Conservation (phyloP, 768 basidiomycete genomes). For the Coprinopsis marcescibilis region DNA sequence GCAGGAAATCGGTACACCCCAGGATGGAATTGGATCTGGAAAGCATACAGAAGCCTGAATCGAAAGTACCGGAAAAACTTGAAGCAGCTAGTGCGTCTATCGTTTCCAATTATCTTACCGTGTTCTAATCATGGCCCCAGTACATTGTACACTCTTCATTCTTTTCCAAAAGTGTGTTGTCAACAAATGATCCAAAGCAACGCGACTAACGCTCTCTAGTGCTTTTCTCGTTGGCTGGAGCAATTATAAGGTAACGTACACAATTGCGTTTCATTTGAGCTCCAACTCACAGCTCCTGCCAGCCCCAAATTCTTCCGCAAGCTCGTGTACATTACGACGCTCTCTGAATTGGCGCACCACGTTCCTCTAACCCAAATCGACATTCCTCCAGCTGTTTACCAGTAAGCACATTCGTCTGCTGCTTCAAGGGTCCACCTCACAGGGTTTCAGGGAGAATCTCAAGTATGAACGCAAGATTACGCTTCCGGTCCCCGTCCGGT, state of each 20-base stretch:
- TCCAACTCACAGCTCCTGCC: not conserved
- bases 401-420: slow-evolving; percentile 39
- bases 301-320: slow-evolving; percentile 91
- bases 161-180: slow-evolving; percentile 72
- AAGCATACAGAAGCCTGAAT: slow-evolving; percentile 74
- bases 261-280: not conserved
- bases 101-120: not conserved
- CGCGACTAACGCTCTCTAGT: slow-evolving; percentile 37
- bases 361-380: slow-evolving; percentile 87
- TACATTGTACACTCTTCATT: slow-evolving; percentile 85
- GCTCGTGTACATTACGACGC: slow-evolving; percentile 66
- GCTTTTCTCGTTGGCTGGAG: slow-evolving; percentile 84
- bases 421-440: not conserved
- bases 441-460: slow-evolving; percentile 59
- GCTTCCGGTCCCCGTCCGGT: slow-evolving; percentile 54
- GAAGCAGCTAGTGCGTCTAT: slow-evolving; percentile 61
- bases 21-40: slow-evolving; percentile 90
- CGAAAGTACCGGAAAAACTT: slow-evolving; percentile 86
- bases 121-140: slow-evolving; percentile 27
- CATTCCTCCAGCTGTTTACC: slow-evolving; percentile 76
- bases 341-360: slow-evolving; percentile 70
- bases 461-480: slow-evolving; percentile 67
- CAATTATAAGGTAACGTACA: slow-evolving; percentile 68
- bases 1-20: slow-evolving; percentile 72
- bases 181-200: slow-evolving; percentile 1